phyloP scores from a whole-genome alignment of 1,139 yeast genomes.

The Debaryomyces sp. region DNA sequence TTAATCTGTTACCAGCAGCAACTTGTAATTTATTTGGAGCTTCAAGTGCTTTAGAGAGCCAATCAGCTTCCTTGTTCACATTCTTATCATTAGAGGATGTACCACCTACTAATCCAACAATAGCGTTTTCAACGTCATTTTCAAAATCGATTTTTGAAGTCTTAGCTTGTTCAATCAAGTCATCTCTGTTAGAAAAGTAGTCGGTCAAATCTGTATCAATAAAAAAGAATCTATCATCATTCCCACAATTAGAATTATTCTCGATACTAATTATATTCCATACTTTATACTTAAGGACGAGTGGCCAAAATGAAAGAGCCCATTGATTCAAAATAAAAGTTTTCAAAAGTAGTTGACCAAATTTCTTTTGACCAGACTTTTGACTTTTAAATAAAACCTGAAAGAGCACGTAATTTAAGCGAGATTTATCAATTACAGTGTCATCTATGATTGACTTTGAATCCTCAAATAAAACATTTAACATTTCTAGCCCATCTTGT shows the following conservation, averaged over 20 bases:
- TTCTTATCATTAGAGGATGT: constrained; percentile 49
- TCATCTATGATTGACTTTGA: constrained; percentile 28
- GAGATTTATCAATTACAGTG: constrained; percentile 30
- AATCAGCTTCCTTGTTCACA: constrained; percentile 54
- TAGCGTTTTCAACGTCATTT: constrained; percentile 53
- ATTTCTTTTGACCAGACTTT: constrained; percentile 36
- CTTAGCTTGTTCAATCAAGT: constrained; percentile 48
- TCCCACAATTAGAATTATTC: constrained; percentile 20
- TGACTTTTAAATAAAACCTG: constrained; percentile 32
- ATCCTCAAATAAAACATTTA: constrained; percentile 39
- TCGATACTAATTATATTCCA: constrained; percentile 36
- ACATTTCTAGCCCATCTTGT: constrained; percentile 58
- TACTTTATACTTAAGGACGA: constrained; percentile 34
- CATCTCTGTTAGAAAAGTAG: constrained; percentile 39
- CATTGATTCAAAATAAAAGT: constrained; percentile 49
- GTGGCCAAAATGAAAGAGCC: constrained; percentile 35
- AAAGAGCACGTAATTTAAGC: constrained; percentile 29
- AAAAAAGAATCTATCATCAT: constrained; percentile 36
- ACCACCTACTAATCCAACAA: constrained; percentile 59
- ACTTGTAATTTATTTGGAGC: constrained; percentile 45
- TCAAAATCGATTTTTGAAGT: constrained; percentile 51
- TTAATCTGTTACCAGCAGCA: constrained; percentile 58
- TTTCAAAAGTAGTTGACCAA: constrained; percentile 38
- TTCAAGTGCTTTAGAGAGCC: constrained; percentile 54
- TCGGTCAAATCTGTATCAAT: constrained; percentile 30